Percentiles rank a stretch among this genome's conserved stretches.
These are phyloP conservation scores for Blastomyces gilchristii DNA, from an alignment of 2,329 filamentous ascomycete genomes.

Conservation along the genomic window DNA sequence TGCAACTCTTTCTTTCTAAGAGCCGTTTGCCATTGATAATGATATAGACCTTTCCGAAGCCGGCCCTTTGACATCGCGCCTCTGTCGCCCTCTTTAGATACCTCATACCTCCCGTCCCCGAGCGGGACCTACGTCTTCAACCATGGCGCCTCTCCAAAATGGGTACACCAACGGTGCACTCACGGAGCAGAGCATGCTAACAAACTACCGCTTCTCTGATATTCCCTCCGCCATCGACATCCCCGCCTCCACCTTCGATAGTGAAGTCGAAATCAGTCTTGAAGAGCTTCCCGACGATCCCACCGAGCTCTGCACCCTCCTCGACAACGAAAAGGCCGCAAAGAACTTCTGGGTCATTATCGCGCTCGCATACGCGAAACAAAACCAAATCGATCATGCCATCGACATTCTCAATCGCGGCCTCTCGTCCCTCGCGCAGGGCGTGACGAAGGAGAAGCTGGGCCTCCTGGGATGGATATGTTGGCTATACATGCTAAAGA, in stretches of 20 bases:
- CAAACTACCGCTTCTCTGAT: slow-evolving; percentile 46
- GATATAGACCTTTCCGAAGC: background rate
- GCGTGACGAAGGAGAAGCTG: slow-evolving; percentile 68
- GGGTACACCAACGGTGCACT: slow-evolving; percentile 43
- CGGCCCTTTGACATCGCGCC: slow-evolving; percentile 1
- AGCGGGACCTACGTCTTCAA: slow-evolving; percentile 13
- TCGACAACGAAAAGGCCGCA: slow-evolving; percentile 86
- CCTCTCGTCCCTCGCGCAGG: slow-evolving; percentile 58
- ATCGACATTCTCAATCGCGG: slow-evolving; percentile 63
- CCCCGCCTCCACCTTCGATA: slow-evolving; percentile 51
- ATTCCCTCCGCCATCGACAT: slow-evolving; percentile 56
- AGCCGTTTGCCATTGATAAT: background rate
- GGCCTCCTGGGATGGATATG: slow-evolving; percentile 75
- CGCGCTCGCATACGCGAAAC: slow-evolving; percentile 90
- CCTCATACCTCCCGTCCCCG: background rate
- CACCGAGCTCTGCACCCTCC: slow-evolving; percentile 84
- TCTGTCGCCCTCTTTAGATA: background rate
- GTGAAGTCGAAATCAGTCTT: slow-evolving; percentile 81
- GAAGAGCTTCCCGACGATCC: slow-evolving; percentile 86
- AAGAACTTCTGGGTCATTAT: slow-evolving; percentile 98
- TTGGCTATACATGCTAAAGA: slow-evolving; percentile 87
- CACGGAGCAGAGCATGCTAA: slow-evolving; percentile 23
- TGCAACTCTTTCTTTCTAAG: background rate
- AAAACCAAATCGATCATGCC: slow-evolving; percentile 79
- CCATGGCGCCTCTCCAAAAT: slow-evolving; percentile 44